A percentile compares a stretch with the other conserved stretches of the same genome.
phyloP scores from a whole-genome alignment of 108 stramenopile species.

The Parmales sp. region DNA sequence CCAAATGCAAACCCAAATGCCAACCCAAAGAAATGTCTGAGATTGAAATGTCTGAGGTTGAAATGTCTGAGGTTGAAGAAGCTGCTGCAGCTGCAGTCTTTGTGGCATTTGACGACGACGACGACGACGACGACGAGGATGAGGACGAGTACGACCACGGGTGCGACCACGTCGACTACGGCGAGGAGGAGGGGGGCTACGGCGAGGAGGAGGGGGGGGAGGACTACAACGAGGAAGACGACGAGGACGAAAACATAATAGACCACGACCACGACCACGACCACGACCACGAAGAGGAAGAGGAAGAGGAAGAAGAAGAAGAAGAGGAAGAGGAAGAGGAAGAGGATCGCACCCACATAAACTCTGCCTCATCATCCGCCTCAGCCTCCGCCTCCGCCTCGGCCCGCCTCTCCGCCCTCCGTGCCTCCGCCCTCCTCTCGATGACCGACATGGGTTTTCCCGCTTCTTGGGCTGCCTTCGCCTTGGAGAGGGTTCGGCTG shows the following conservation, averaged over 20 bases:
- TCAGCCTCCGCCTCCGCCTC: no score
- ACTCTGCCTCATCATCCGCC: no score
- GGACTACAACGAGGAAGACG: conserved; percentile 13
- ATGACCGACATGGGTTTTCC: no score
- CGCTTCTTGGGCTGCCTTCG: no score
- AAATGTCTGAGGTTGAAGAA: background rate
- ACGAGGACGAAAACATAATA: conserved; percentile 16
- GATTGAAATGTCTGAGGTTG: background rate
- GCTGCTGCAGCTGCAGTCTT: background rate
- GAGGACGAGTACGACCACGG: conserved; percentile 25
- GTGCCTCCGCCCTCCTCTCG: no score
- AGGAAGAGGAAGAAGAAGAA: background rate
- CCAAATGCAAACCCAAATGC: background rate
- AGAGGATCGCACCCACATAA: no score
- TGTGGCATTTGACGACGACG: background rate
- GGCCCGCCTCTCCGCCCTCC: no score
- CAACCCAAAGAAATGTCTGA: background rate
- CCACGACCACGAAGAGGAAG: conserved; percentile 9
- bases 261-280: conserved; percentile 13
- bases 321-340: no score
- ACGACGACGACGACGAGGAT: conserved; percentile 46
- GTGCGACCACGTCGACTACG: conserved; percentile 15
- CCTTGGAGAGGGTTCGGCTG: no score
- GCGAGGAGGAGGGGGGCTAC: conserved; percentile 45
- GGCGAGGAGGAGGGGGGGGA: background rate